phyloP scores from a whole-genome alignment of 2,329 filamentous ascomycete genomes.

The Colletotrichum sp. region DNA sequence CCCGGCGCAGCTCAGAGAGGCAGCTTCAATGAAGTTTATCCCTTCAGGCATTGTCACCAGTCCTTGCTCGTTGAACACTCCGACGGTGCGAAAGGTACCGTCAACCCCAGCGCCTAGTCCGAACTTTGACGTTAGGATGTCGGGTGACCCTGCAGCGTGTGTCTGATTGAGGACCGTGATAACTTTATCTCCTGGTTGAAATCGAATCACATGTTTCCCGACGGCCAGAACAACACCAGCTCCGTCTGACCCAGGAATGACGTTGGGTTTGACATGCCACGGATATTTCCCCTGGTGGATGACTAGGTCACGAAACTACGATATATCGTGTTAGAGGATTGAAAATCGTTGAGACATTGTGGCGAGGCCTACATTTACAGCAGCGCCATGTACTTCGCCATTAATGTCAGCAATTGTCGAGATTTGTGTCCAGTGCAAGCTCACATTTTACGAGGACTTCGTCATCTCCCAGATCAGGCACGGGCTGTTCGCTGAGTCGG shows the following conservation, averaged over 20 bases:
- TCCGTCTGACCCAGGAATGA: conserved; percentile 50
- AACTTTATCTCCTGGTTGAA: conserved; percentile 57
- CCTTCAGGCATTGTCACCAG: conserved; percentile 63
- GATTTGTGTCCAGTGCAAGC: conserved; percentile 20
- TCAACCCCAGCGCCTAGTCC: conserved; percentile 31
- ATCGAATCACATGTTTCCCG: conserved; percentile 52
- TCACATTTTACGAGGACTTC: conserved; percentile 17
- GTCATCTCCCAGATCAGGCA: conserved; percentile 7
- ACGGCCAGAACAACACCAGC: conserved; percentile 55
- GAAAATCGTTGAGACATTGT: background rate
- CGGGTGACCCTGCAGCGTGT: conserved; percentile 42
- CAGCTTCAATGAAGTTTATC: conserved; percentile 60
- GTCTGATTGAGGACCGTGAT: conserved; percentile 32
- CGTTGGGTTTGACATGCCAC: conserved; percentile 24
- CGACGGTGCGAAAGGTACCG: conserved; percentile 35
- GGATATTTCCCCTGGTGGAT: conserved; percentile 35
- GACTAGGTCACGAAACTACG: conserved; percentile 7
- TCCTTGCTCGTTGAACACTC: conserved; percentile 50
- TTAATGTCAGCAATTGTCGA: conserved; percentile 51
- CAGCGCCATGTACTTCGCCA: conserved; percentile 35
- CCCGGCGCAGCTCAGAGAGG: conserved; percentile 60
- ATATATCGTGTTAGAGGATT: background rate
- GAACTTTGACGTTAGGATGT: conserved; percentile 39
- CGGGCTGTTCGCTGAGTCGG: background rate
- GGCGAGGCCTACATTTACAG: conserved; percentile 1